phyloP scores from a whole-genome alignment of 441 rosid species.

The Manihot esculenta region DNA sequence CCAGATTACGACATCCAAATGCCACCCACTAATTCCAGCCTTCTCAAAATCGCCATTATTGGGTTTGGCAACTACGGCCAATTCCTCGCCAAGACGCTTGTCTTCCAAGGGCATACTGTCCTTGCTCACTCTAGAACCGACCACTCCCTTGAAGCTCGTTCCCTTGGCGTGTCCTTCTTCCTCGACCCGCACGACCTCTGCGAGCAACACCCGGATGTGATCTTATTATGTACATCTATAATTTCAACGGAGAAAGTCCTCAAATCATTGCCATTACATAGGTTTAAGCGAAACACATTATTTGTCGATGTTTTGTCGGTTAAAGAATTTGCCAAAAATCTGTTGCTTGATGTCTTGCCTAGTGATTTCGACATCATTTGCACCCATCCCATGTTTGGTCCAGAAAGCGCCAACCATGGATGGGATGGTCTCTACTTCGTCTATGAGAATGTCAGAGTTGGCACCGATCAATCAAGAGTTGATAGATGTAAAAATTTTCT shows the following conservation, averaged over 20 bases:
- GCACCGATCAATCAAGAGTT: slow-evolving; percentile 34
- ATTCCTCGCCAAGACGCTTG: slow-evolving; percentile 57
- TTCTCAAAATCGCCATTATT: slow-evolving; percentile 48
- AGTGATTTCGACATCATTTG: slow-evolving; percentile 60
- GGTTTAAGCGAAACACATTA: slow-evolving; percentile 57
- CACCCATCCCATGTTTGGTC: slow-evolving; percentile 73
- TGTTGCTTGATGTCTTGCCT: slow-evolving; percentile 50
- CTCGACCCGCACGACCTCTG: slow-evolving; percentile 52
- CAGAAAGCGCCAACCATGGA: slow-evolving; percentile 50
- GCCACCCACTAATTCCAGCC: slow-evolving; percentile 19
- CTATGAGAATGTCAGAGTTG: slow-evolving; percentile 59
- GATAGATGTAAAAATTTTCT: slow-evolving; percentile 41
- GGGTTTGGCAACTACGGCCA: slow-evolving; percentile 73
- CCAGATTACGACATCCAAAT: slow-evolving; percentile 4
- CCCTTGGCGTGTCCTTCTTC: slow-evolving; percentile 55
- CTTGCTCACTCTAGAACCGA: slow-evolving; percentile 59
- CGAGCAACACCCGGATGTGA: slow-evolving; percentile 66
- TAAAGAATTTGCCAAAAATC: slow-evolving; percentile 53
- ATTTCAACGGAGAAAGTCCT: slow-evolving; percentile 53
- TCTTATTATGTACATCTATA: slow-evolving; percentile 60
- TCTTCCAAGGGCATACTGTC: slow-evolving; percentile 58
- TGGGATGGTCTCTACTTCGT: slow-evolving; percentile 54
- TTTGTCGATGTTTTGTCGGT: slow-evolving; percentile 75
- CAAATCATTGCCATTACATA: slow-evolving; percentile 48
- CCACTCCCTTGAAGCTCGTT: slow-evolving; percentile 40